Evolutionary conservation across 2,329 filamentous ascomycete species (phyloP).

Genomic region (Emericellopsis cladophorae): DNA sequence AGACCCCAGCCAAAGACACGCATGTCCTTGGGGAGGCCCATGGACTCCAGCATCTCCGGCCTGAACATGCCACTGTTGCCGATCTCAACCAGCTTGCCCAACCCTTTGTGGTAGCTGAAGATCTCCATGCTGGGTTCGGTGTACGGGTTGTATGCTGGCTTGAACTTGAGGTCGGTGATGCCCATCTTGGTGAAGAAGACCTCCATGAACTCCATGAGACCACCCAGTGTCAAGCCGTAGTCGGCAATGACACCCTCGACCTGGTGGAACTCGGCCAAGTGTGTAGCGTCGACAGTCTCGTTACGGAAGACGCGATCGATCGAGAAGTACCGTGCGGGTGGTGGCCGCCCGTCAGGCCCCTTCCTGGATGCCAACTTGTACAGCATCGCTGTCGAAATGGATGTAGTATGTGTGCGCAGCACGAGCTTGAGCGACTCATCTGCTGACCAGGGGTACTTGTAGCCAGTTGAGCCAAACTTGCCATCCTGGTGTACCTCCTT

Average conservation of each 20-base stretch:
- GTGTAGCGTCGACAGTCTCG: constrained; percentile 92
- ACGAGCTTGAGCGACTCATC: constrained; percentile 81
- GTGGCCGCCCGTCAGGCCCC: constrained; percentile 53
- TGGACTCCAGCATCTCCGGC: constrained; percentile 90
- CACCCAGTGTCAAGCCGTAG: constrained; percentile 83
- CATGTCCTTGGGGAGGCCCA: constrained; percentile 87
- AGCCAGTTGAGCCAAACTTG: constrained; percentile 90
- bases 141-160: constrained; percentile 88
- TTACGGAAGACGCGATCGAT: constrained; percentile 98
- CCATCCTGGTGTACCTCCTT: constrained; percentile 79
- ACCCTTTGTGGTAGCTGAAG: constrained; percentile 83
- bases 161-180: constrained; percentile 75
- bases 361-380: constrained; percentile 77
- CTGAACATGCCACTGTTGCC: constrained; percentile 98
- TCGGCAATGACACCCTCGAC: constrained; percentile 98
- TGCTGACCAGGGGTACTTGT: constrained; percentile 85
- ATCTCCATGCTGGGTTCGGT: constrained; percentile 98
- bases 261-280: constrained; percentile 96
- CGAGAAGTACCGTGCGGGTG: constrained; percentile 85
- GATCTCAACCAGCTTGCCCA: constrained; percentile 90
- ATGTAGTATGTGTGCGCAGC: constrained; percentile 90
- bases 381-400: constrained; percentile 81
- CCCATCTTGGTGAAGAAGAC: constrained; percentile 97
- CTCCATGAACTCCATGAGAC: constrained; percentile 85
- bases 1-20: constrained; percentile 90